phyloP scores from a whole-genome alignment of 2,329 filamentous ascomycete genomes.

The Alternaria consortialis region DNA sequence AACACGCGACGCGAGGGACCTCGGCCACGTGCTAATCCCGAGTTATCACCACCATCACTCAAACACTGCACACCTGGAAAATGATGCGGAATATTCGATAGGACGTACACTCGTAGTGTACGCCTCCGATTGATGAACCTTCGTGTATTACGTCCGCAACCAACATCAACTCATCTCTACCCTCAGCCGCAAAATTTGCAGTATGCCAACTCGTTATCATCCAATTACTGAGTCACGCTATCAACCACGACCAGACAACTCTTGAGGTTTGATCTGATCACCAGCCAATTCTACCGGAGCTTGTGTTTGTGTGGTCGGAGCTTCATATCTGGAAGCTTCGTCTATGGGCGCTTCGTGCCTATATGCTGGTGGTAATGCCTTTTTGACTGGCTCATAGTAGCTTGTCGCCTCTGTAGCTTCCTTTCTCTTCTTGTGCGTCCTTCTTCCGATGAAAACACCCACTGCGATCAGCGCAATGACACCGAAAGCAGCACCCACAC shows the following conservation, averaged over 20 bases:
- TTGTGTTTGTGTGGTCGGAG: neutral
- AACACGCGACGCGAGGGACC: neutral
- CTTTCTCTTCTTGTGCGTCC: neutral
- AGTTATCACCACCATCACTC: neutral
- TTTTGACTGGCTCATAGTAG: constrained; percentile 1
- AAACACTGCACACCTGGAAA: neutral
- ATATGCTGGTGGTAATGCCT: neutral
- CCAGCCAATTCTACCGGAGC: neutral
- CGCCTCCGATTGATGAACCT: neutral
- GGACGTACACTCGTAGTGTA: neutral
- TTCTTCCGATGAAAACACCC: neutral
- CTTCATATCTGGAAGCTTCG: neutral
- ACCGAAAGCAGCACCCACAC: neutral
- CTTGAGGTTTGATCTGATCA: neutral
- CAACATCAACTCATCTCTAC: neutral
- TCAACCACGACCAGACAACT: neutral
- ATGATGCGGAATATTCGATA: neutral
- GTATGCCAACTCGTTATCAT: neutral
- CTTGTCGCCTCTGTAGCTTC: neutral
- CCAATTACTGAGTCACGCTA: neutral
- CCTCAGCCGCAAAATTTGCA: neutral
- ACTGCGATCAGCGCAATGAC: neutral
- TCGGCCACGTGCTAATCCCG: neutral
- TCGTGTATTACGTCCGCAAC: neutral
- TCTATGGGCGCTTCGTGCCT: neutral